Conservation (phyloP, 2,329 filamentous ascomycete genomes). For the Lecanicillium sp. region DNA sequence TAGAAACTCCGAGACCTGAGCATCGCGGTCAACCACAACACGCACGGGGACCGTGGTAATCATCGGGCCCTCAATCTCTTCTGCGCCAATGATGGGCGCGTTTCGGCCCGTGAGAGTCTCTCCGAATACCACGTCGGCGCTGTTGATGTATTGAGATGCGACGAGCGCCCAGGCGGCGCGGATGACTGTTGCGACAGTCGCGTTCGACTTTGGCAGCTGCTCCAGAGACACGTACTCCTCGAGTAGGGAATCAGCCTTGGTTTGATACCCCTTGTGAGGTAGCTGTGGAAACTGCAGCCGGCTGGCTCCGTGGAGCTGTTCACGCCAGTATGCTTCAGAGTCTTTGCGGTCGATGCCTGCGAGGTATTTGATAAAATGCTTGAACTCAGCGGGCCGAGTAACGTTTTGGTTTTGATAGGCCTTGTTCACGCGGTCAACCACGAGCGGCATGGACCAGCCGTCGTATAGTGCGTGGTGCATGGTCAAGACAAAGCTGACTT, state of each 20-base stretch:
- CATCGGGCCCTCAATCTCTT: constrained; percentile 53
- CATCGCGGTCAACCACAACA: constrained; percentile 33
- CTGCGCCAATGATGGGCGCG: constrained; percentile 36
- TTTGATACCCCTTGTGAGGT: constrained; percentile 39
- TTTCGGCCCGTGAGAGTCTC: constrained; percentile 52
- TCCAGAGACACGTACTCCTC: constrained; percentile 41
- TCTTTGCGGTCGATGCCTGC: constrained; percentile 26
- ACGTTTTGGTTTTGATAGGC: constrained; percentile 28
- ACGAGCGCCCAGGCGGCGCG: constrained; percentile 53
- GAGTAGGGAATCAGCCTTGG: constrained; percentile 43
- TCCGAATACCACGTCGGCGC: constrained; percentile 48
- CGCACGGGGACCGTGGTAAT: constrained; percentile 53
- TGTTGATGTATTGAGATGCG: constrained; percentile 43
- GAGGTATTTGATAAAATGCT: constrained; percentile 42
- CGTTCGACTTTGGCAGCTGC: constrained; percentile 25
- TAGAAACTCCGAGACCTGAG: constrained; percentile 42
- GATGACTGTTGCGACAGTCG: constrained; percentile 48
- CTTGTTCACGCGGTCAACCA: constrained; percentile 40
- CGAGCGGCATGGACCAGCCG: constrained; percentile 45
- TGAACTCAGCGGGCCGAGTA: constrained; percentile 34
- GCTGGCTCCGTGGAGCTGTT: constrained; percentile 35
- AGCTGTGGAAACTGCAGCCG: constrained; percentile 39
- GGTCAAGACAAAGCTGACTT: constrained; percentile 40
- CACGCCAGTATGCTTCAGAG: constrained; percentile 39
- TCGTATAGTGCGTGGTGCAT: constrained; percentile 52